A percentile compares a stretch with the other conserved stretches of the same genome.
phyloP scores from a whole-genome alignment of 2,329 filamentous ascomycete genomes.

The Pseudocercospora eumusae region DNA sequence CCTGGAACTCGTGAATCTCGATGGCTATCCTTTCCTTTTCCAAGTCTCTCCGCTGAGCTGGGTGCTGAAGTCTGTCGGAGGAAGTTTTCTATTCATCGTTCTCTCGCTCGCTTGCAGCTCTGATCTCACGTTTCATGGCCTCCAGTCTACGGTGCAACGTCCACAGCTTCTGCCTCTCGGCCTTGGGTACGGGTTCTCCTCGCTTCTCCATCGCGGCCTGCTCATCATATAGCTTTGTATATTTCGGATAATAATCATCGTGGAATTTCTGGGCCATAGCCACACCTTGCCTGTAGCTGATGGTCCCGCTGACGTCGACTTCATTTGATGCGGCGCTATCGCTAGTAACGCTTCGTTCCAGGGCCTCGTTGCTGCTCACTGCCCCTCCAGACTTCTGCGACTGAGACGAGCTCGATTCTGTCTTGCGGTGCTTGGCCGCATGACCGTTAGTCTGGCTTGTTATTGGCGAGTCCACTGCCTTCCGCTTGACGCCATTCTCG shows the following conservation, averaged over 20 bases:
- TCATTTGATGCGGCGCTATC: constrained; percentile 28
- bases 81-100: constrained; percentile 13
- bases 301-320: constrained; percentile 25
- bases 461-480: constrained; percentile 44
- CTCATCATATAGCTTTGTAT: constrained; percentile 57
- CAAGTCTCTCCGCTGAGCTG: neutral
- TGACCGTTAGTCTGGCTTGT: constrained; percentile 23
- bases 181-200: constrained; percentile 35
- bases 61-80: neutral
- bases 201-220: constrained; percentile 41
- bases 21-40: neutral
- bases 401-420: constrained; percentile 37
- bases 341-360: constrained; percentile 28
- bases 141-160: constrained; percentile 57
- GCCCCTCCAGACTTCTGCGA: constrained; percentile 30
- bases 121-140: constrained; percentile 61
- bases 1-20: neutral
- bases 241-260: constrained; percentile 60
- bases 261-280: constrained; percentile 53
- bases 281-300: constrained; percentile 48
- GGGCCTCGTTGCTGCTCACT: constrained; percentile 25
- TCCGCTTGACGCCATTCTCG: constrained; percentile 47
- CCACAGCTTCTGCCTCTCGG: constrained; percentile 56
- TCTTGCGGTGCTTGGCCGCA: constrained; percentile 39
- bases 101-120: constrained; percentile 39